Base-by-base conservation (phyloP, 257 asterid genomes). In the Ilex aquifolium region DNA sequence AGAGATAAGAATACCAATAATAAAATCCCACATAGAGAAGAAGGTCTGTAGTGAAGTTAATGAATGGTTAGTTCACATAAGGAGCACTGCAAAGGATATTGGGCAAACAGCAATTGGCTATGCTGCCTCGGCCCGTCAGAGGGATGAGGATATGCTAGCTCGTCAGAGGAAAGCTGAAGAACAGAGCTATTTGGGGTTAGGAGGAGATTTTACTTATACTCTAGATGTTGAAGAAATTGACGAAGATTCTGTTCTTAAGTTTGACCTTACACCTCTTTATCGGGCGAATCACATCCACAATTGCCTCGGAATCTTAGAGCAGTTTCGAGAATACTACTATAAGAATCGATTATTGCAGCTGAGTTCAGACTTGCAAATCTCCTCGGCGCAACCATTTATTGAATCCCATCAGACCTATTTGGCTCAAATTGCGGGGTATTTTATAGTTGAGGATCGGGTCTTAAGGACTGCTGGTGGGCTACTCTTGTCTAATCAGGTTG, bases 81-180 rank as follows among this genome's bases (percentile, higher is more conserved):
- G 98, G 82, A 85, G 98, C 62, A 82, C 72, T 13, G 85, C 93
- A 1, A 91, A 83, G 80, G 85, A 79, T 72, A 88, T 91, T 16
- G 96, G 98, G 63, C 95, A 86, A 62, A 85, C 90, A 8, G 96
- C 98, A 10, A 86, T 88, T 21, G 91, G 87, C 51, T 80, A 84
- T 49, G 86, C 96, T 61, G 74, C 96, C 0, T 74, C 96, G 12
- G 96, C 95, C 32, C 96, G 98, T 42, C 95, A 88, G 79, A 80
- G 96, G 66, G 96, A 91, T 32, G 95, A 91, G 79, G 98, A 84
- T 55, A 86, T 91, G 95, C 80, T 91, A 54, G 84, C 95, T 66
- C 95, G 95, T 64, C 98, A 91, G 61, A 86, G 96, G 76, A 86
- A 84, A 77, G 90, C 91, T 0, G 96, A 91, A 73, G 98, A 91